Evolutionary conservation across 768 basidiomycete genomes (phyloP), one percentile per base, ranked within the genome.

Genomic region (Hydnomerulius pinastri): DNA sequence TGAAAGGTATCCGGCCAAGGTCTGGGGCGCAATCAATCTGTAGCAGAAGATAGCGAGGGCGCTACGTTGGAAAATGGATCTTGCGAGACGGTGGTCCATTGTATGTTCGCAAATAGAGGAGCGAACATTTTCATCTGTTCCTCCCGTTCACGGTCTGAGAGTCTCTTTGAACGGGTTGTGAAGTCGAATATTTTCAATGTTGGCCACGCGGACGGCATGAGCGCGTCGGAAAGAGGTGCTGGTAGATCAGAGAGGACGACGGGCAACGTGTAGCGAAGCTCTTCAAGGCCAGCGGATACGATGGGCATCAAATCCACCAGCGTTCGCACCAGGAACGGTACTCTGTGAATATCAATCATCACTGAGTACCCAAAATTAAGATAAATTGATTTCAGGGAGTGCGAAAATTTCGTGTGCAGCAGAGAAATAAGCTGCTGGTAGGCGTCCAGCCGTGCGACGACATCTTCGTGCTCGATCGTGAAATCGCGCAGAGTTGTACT

Each of bases 151-250:
- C 33, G 20, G 30, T 46, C 32, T 3, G 10, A 43, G 15, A 28
- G 24, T 28, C 27, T 25, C 25, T 28, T 17, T 27, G 42, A 29
- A 4, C 20, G 23, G 7, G 29, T 51, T 12, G 27, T 10, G 23
- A 52, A 48, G 11, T 47, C 20, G 33, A 52, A 52, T n/a, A 24
- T 29, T 29, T 35, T 21, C 6, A 52, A 30, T 30, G 46, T 47
- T 18, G 46, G 46, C 46, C 46, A 52, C 12, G 51, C 37, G 13
- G 23, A 48, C 10, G 46, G 51, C 10, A 41, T 40, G 18, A 46
- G 50, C 38, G 28, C 38, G n/a, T 28, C 25, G 10, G 25, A 25
- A 11, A 51, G 28, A 17, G 45, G 41, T 4, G 21, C 33, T 27
- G 50, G 17, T 4, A 51, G 42, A 5, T 25, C 17, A 27, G 38